Evolutionary conservation across 2,329 filamentous ascomycete genomes (phyloP).

Genomic region (Epichloe scottii): DNA sequence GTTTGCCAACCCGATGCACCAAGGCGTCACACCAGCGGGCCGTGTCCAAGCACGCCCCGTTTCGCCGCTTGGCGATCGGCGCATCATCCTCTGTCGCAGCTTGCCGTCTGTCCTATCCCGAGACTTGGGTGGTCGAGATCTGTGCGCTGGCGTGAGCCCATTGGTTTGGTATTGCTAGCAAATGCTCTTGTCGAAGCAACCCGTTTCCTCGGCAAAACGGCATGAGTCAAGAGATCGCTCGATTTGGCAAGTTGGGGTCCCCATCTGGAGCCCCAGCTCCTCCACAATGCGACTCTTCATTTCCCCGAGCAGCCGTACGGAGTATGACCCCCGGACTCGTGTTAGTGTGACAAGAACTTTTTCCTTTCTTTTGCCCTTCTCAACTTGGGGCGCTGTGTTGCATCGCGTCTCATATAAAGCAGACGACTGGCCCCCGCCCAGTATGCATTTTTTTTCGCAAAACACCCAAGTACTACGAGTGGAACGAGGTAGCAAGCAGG

Average conservation of each 20-base stretch:
- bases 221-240: no score
- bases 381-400: neutral
- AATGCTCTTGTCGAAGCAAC: no score
- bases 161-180: no score
- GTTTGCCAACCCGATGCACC: slow-evolving; percentile 21
- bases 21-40: no score
- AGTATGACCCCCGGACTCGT: neutral
- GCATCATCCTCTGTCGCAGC: neutral
- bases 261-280: slow-evolving; percentile 5
- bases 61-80: neutral
- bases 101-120: no score
- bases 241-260: neutral
- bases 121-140: no score
- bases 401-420: neutral
- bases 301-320: neutral
- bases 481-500: neutral
- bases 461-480: neutral
- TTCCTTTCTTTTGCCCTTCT: neutral
- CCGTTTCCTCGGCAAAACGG: no score
- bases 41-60: neutral
- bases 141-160: no score
- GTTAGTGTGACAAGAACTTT: neutral
- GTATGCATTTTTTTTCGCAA: neutral
- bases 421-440: neutral
- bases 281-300: slow-evolving; percentile 1